phyloP scores from a whole-genome alignment of 441 rosid genomes.

The Gossypium gossypioides region DNA sequence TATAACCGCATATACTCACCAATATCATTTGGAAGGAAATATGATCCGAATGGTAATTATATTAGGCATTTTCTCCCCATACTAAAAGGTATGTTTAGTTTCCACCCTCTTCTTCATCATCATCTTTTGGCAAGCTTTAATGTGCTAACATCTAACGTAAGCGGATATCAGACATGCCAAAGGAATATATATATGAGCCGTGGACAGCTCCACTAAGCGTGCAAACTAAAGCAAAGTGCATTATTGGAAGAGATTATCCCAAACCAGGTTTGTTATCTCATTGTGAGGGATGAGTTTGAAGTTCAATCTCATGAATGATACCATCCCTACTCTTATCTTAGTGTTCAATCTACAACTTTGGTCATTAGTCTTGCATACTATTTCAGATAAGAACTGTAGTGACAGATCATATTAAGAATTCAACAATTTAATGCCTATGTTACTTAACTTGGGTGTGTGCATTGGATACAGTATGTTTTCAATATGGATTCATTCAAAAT shows the following conservation, averaged over 20 bases:
- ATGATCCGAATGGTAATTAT: conserved; percentile 74
- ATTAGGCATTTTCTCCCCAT: conserved; percentile 81
- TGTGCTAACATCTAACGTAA: not conserved
- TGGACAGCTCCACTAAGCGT: conserved; percentile 84
- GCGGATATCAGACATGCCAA: conserved; percentile 69
- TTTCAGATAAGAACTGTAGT: not conserved
- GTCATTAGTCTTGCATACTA: not conserved
- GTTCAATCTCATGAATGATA: not conserved
- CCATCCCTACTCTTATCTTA: not conserved
- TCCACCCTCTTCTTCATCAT: not conserved
- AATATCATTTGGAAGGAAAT: conserved; percentile 80
- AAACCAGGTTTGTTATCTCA: conserved; percentile 49
- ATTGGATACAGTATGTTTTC: no score
- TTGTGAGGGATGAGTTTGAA: not conserved
- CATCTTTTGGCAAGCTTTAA: not conserved
- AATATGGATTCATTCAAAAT: no score
- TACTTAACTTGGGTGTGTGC: no score
- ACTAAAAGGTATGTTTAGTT: conserved; percentile 54
- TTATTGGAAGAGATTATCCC: conserved; percentile 80
- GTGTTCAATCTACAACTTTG: not conserved
- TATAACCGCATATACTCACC: conserved; percentile 88
- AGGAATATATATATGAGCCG: conserved; percentile 87
- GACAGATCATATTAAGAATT: not conserved
- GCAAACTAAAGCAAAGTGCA: conserved; percentile 77
- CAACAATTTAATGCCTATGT: not conserved